Evolutionary conservation across 371 early-diverging fungal species (phyloP).

Genomic region (Mucor saturninus): DNA sequence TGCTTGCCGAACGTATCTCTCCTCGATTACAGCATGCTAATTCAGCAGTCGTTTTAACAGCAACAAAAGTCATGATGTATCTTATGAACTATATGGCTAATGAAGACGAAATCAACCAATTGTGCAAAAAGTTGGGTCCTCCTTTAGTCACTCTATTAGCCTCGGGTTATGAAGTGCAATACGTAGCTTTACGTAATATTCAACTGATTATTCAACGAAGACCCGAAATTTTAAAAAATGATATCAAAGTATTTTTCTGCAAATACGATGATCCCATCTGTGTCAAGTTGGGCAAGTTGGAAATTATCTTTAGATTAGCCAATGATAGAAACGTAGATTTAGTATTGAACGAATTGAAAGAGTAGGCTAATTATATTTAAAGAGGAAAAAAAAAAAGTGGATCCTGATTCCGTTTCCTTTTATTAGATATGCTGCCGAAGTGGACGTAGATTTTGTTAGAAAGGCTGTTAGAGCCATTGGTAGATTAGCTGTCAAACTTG

Average conservation of each 20-base stretch:
- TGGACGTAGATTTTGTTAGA: constrained; percentile 95
- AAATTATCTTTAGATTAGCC: constrained; percentile 85
- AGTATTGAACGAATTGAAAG: constrained; percentile 89
- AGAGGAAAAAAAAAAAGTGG: too few species aligned
- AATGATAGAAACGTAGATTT: constrained; percentile 81
- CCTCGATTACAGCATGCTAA: constrained; percentile 97
- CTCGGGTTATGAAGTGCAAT: constrained; percentile 91
- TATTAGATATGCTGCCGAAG: constrained; percentile 85
- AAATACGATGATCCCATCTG: constrained; percentile 97
- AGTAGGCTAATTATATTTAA: constrained; percentile 56
- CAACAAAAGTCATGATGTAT: constrained; percentile 89
- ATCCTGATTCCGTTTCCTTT: too few species aligned
- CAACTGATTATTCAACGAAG: constrained; percentile 82
- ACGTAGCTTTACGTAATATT: constrained; percentile 92
- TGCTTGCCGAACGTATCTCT: constrained; percentile 88
- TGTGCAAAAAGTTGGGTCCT: constrained; percentile 86
- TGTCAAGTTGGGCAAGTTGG: constrained; percentile 93
- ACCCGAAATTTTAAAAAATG: constrained; percentile 82
- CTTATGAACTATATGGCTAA: constrained; percentile 87
- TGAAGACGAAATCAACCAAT: constrained; percentile 69
- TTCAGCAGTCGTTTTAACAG: constrained; percentile 91
- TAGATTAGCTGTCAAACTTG: constrained; percentile 90
- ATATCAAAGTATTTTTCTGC: constrained; percentile 93
- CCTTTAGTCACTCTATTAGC: constrained; percentile 90
- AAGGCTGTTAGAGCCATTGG: constrained; percentile 93